Evolutionary conservation across 2,329 filamentous ascomycete genomes (phyloP).

Genomic region (Periconia sp.): DNA sequence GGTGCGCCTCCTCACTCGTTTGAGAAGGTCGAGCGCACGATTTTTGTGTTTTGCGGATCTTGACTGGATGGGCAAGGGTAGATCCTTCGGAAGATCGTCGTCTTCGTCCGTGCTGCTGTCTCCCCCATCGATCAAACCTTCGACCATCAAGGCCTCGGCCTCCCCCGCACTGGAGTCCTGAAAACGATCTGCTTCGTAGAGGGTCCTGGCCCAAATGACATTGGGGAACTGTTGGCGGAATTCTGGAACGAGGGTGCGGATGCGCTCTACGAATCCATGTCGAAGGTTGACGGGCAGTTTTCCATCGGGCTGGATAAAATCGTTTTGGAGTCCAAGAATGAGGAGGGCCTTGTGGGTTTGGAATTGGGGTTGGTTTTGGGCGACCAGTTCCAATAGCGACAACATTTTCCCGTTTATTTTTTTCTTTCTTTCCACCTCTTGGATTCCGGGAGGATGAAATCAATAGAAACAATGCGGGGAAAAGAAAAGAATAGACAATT

Average conservation of each 20-base stretch:
- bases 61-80: conserved; percentile 28
- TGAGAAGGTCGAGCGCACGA: conserved; percentile 40
- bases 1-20: conserved; percentile 34
- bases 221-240: conserved; percentile 70
- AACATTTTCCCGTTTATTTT: conserved; percentile 12
- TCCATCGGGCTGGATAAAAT: conserved; percentile 73
- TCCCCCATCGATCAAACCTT: conserved; percentile 39
- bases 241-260: conserved; percentile 65
- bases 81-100: conserved; percentile 31
- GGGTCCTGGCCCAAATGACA: conserved; percentile 83
- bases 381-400: conserved; percentile 48
- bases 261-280: conserved; percentile 66
- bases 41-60: conserved; percentile 38
- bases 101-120: conserved; percentile 40
- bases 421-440: too few relatives aligned
- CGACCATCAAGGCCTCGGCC: conserved; percentile 48
- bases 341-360: conserved; percentile 71
- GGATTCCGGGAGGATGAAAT: too few relatives aligned
- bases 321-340: conserved; percentile 85
- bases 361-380: conserved; percentile 53
- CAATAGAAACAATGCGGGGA: not conserved
- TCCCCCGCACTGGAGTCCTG: conserved; percentile 53
- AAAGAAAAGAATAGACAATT: not conserved
- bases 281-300: conserved; percentile 67
- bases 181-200: conserved; percentile 66